Conservation (phyloP, 1,139 yeast genomes). For the Yamadazyma epiphylla region DNA sequence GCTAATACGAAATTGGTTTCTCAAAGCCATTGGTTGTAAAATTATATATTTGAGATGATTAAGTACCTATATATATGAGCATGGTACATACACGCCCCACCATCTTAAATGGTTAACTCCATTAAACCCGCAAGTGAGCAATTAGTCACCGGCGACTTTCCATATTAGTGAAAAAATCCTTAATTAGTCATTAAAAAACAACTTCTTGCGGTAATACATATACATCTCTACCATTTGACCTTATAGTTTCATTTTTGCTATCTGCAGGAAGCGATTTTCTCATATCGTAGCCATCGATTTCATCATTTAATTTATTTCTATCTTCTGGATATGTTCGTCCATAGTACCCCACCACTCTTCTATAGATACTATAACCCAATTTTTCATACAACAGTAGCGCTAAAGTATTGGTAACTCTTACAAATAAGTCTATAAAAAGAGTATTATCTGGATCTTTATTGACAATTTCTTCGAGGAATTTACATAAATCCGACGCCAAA, state of each 20-base stretch:
- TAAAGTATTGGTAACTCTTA: slow-evolving; percentile 74
- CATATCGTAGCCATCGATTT: slow-evolving; percentile 88
- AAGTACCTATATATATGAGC: neutral
- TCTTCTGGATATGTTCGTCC: slow-evolving; percentile 48
- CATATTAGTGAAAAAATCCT: neutral
- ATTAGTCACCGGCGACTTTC: neutral
- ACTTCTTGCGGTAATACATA: slow-evolving; percentile 64
- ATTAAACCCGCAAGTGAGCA: too few species aligned
- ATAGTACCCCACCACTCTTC: slow-evolving; percentile 91
- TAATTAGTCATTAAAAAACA: slow-evolving; percentile 37
- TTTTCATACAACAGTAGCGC: slow-evolving; percentile 83
- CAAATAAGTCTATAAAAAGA: slow-evolving; percentile 86
- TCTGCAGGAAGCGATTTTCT: slow-evolving; percentile 62
- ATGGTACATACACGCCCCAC: neutral
- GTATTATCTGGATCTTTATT: slow-evolving; percentile 65
- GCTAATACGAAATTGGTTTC: neutral
- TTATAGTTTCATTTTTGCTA: slow-evolving; percentile 41
- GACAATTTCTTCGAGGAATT: slow-evolving; percentile 67
- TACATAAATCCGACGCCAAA: slow-evolving; percentile 74
- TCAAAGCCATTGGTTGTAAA: too few species aligned
- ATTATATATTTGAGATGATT: too few species aligned
- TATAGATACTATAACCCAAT: slow-evolving; percentile 76
- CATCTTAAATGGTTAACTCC: too few species aligned
- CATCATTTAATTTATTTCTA: slow-evolving; percentile 49
- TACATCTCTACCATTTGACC: slow-evolving; percentile 55